Evolutionary conservation across 2,329 filamentous ascomycete species (phyloP).

Genomic region (Sporothrix sp.): DNA sequence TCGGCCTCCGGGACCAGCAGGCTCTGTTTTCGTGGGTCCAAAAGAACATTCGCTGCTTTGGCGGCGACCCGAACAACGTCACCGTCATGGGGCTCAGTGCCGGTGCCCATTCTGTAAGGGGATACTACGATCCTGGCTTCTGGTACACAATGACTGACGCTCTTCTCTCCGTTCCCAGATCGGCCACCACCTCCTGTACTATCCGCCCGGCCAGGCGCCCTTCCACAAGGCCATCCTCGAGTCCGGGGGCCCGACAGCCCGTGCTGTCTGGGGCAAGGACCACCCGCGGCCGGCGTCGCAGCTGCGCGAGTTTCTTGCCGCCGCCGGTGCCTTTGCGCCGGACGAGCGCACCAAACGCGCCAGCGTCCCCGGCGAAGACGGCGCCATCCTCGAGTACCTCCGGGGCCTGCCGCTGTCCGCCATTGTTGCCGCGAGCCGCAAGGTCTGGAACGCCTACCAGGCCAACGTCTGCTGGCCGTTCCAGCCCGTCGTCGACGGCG

Average conservation of each 20-base stretch:
- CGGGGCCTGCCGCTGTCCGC: constrained; percentile 31
- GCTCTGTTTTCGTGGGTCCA: constrained; percentile 50
- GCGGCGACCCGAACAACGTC: constrained; percentile 47
- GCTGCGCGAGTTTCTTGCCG: constrained; percentile 43
- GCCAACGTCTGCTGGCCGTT: constrained; percentile 49
- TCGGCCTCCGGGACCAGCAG: constrained; percentile 55
- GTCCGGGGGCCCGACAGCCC: constrained; percentile 46
- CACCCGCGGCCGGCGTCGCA: constrained; percentile 50
- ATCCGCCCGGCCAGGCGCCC: constrained; percentile 29
- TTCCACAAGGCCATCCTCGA: constrained; percentile 48
- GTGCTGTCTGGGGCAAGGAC: constrained; percentile 40
- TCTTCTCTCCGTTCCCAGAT: constrained; percentile 35
- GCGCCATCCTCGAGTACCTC: constrained; percentile 42
- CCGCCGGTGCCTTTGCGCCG: constrained; percentile 33
- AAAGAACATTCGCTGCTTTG: constrained; percentile 49
- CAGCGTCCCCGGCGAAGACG: constrained; percentile 28
- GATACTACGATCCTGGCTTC: neutral
- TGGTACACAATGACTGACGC: neutral
- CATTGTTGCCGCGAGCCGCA: constrained; percentile 32
- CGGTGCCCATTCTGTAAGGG: constrained; percentile 50
- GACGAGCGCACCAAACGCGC: neutral
- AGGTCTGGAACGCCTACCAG: constrained; percentile 36
- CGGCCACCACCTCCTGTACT: constrained; percentile 55
- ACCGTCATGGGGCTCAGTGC: constrained; percentile 54
- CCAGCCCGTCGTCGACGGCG: constrained; percentile 57